Percentiles rank a stretch among this genome's conserved stretches.
Evolutionary conservation across 139 green algal genomes (phyloP).

Genomic region (Pseudopediastrum boryanum): DNA sequence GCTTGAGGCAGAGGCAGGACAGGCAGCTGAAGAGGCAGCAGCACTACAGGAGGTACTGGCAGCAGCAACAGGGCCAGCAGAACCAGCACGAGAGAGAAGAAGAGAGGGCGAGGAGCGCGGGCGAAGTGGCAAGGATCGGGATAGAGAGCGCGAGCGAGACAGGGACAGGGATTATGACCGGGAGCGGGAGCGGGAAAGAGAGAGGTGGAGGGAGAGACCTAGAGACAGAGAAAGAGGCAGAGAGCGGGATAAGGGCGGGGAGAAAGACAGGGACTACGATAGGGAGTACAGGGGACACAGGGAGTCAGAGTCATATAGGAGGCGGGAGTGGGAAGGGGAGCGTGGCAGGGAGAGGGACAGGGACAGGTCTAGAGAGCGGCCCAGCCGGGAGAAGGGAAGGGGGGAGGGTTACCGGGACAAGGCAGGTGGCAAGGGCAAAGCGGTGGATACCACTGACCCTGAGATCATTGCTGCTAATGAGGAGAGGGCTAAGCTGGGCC

Average conservation of each 20-base stretch:
- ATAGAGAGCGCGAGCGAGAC: not conserved
- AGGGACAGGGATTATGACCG: not conserved
- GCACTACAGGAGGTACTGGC: slow-evolving; percentile 36
- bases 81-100: slow-evolving; percentile 16
- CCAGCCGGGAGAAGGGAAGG: no score
- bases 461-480: no score
- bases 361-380: slow-evolving; percentile 27
- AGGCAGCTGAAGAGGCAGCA: slow-evolving; percentile 41
- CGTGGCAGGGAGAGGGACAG: slow-evolving; percentile 26
- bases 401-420: no score
- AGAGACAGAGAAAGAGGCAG: not conserved
- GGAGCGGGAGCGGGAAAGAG: not conserved
- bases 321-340: slow-evolving; percentile 7
- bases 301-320: not conserved
- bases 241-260: not conserved
- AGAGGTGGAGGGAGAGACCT: not conserved
- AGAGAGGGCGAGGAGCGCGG: not conserved
- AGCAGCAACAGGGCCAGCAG: slow-evolving; percentile 10
- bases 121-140: slow-evolving; percentile 5
- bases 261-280: not conserved
- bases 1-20: slow-evolving; percentile 42
- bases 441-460: no score
- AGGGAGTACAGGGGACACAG: not conserved
- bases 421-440: no score
- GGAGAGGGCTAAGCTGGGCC: no score